Conservation (phyloP, 208 protist genomes). For the Crithidia bombi region DNA sequence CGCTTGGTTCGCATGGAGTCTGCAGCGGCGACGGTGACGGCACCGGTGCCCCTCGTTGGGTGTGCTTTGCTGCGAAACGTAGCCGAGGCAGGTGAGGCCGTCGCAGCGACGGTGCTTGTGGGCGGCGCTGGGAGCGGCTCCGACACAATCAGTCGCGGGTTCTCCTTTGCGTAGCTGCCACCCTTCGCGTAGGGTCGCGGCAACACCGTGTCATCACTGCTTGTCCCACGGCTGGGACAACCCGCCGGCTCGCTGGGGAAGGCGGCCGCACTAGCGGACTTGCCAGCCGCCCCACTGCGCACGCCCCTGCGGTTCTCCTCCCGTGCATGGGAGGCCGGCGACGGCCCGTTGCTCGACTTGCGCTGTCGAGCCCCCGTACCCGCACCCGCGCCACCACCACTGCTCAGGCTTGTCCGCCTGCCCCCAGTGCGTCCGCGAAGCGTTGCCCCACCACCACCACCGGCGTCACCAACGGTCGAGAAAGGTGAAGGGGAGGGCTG, state of each 20-base stretch:
- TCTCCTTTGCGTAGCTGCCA: conserved; percentile 28
- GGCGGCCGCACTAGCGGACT: background rate
- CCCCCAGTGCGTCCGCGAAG: too few relatives aligned
- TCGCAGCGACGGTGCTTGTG: background rate
- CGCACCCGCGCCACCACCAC: background rate
- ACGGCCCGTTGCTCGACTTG: background rate
- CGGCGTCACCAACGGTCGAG: background rate
- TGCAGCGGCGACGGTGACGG: background rate
- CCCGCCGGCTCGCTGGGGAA: background rate
- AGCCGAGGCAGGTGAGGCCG: conserved; percentile 2
- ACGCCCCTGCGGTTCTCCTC: background rate
- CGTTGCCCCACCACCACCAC: background rate
- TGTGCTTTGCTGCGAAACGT: conserved; percentile 6
- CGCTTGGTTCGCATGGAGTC: background rate
- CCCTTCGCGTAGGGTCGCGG: conserved; percentile 11
- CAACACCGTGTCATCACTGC: conserved; percentile 20
- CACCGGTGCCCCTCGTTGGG: background rate
- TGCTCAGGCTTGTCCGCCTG: too few relatives aligned
- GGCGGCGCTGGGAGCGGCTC: conserved; percentile 18
- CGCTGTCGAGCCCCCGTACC: background rate
- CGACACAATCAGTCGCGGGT: conserved; percentile 23
- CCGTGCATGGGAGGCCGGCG: background rate
- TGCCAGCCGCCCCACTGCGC: too few relatives aligned
- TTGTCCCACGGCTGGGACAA: background rate
- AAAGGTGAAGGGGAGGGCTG: background rate